Evolutionary conservation across 805 yeast species (phyloP).

Genomic region (Teunomyces aglyptinius): DNA sequence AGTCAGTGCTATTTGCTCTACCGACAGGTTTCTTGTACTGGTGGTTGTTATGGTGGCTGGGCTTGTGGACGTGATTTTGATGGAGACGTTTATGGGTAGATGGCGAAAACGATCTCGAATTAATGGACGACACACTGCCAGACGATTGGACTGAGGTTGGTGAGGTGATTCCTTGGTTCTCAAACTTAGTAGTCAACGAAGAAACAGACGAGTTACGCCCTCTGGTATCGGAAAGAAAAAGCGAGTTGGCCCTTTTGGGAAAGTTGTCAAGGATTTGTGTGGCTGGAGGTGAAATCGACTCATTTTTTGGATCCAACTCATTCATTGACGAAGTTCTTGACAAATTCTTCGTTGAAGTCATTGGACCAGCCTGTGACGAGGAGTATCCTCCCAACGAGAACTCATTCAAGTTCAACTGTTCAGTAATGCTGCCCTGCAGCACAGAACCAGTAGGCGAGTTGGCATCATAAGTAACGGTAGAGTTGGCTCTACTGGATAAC

Average conservation of each 20-base stretch:
- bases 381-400: constrained; percentile 17
- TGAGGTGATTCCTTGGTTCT: constrained; percentile 24
- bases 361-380: constrained; percentile 10
- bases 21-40: not conserved
- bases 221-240: constrained; percentile 11
- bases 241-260: constrained; percentile 15
- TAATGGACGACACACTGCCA: not conserved
- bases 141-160: constrained; percentile 11
- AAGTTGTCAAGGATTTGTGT: constrained; percentile 8
- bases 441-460: not conserved
- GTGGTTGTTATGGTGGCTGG: not conserved
- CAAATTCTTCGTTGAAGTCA: constrained; percentile 9
- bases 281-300: constrained; percentile 12
- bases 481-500: not conserved
- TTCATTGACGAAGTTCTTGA: constrained; percentile 10
- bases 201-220: constrained; percentile 12
- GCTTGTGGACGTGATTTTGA: constrained; percentile 3
- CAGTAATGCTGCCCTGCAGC: constrained; percentile 10
- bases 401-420: constrained; percentile 13
- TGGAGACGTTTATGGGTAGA: constrained; percentile 2
- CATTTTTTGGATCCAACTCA: constrained; percentile 26
- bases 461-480: not conserved
- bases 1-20: not conserved
- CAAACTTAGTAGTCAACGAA: constrained; percentile 29
- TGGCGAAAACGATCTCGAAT: not conserved